A percentile compares a stretch with the other conserved stretches of the same genome.
phyloP scores from a whole-genome alignment of 768 basidiomycete species.

The Porpolomopsis calyptriformis region DNA sequence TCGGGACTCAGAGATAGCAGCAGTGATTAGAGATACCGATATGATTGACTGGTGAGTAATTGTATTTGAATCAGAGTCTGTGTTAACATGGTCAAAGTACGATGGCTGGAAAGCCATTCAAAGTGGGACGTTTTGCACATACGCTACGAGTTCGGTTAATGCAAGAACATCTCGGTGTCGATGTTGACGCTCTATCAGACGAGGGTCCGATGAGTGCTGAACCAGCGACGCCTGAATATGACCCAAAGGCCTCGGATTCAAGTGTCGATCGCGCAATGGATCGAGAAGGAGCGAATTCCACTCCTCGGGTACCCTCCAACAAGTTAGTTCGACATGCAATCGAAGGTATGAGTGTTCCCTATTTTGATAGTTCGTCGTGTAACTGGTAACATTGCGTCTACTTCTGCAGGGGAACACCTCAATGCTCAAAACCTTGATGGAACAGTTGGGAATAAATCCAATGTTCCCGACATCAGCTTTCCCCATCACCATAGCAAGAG shows the following conservation, averaged over 20 bases:
- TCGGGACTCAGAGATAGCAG: conserved; percentile 90
- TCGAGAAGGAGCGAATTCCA: conserved; percentile 28
- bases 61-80: neutral
- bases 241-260: conserved; percentile 66
- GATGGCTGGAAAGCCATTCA: conserved; percentile 91
- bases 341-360: conserved; percentile 29
- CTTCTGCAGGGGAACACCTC: too few species aligned
- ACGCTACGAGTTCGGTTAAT: conserved; percentile 87
- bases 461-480: too few species aligned
- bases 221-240: conserved; percentile 38
- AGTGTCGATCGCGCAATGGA: conserved; percentile 53
- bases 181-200: conserved; percentile 81
- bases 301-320: conserved; percentile 23
- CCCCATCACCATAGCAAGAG: too few species aligned
- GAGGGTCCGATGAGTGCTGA: conserved; percentile 54
- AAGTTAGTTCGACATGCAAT: conserved; percentile 25
- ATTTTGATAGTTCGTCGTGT: too few species aligned
- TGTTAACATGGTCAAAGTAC: conserved; percentile 34
- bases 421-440: too few species aligned
- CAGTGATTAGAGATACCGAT: conserved; percentile 91
- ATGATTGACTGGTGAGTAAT: conserved; percentile 79
- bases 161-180: conserved; percentile 92
- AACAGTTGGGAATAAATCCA: too few species aligned
- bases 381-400: too few species aligned
- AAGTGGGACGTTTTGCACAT: conserved; percentile 96